Conservation (phyloP, 306 rosid genomes). For the Sophora flavescens region DNA sequence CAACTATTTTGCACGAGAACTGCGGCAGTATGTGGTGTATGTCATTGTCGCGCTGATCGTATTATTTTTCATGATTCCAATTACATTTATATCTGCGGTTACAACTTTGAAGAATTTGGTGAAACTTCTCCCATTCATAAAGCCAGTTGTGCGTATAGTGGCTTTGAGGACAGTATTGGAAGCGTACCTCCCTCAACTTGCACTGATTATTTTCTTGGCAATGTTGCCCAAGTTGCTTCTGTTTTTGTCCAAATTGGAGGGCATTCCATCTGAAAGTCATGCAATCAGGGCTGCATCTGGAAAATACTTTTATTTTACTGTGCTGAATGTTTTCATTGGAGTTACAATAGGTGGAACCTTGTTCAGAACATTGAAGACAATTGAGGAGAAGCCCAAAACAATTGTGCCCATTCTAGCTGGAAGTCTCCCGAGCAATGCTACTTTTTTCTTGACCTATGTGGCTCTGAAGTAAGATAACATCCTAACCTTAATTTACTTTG, state of each 20-base stretch:
- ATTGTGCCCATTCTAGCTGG: slow-evolving; percentile 56
- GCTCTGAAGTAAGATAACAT: slow-evolving; percentile 84
- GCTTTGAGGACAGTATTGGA: slow-evolving; percentile 72
- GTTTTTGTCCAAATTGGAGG: slow-evolving; percentile 81
- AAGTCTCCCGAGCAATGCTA: slow-evolving; percentile 82
- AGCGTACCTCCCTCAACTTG: slow-evolving; percentile 95
- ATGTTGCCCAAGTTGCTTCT: slow-evolving; percentile 81
- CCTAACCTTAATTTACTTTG: slow-evolving; percentile 25
- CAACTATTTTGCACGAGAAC: slow-evolving; percentile 63
- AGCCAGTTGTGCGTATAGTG: slow-evolving; percentile 51
- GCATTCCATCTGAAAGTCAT: slow-evolving; percentile 85
- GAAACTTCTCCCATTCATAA: slow-evolving; percentile 82
- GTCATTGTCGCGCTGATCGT: slow-evolving; percentile 70
- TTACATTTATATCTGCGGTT: slow-evolving; percentile 70
- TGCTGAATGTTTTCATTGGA: slow-evolving; percentile 88
- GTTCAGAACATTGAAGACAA: slow-evolving; percentile 63
- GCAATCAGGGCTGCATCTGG: slow-evolving; percentile 89
- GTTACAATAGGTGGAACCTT: slow-evolving; percentile 82
- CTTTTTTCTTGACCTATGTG: slow-evolving; percentile 87
- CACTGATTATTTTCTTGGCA: slow-evolving; percentile 80
- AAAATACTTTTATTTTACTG: slow-evolving; percentile 82
- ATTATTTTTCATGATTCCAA: slow-evolving; percentile 85
- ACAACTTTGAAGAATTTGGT: slow-evolving; percentile 74
- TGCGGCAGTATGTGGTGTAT: slow-evolving; percentile 75
- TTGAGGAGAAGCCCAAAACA: slow-evolving; percentile 56